Conservation (phyloP, 192 early-diverging fungal genomes). For the Mortierella antarctica region DNA sequence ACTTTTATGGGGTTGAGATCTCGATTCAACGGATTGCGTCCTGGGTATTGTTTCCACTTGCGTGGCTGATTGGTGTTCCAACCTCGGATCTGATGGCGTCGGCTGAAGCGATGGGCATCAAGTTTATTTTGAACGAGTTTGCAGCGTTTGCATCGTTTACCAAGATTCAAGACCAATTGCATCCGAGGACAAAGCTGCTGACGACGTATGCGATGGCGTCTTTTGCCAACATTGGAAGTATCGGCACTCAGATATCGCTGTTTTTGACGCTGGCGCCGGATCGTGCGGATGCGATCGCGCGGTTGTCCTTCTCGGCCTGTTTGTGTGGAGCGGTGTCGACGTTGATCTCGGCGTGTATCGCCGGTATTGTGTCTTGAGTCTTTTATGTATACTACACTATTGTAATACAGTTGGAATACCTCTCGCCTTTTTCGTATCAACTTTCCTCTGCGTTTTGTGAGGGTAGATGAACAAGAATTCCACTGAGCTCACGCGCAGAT, state of each 20-base stretch:
- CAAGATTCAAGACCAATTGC: slow-evolving; percentile 55
- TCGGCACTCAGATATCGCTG: slow-evolving; percentile 85
- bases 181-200: slow-evolving; percentile 61
- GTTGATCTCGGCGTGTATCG: slow-evolving; percentile 82
- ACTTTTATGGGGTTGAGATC: slow-evolving; percentile 67
- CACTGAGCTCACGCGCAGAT: too few relatives aligned
- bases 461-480: too few relatives aligned
- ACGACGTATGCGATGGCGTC: slow-evolving; percentile 87
- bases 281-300: slow-evolving; percentile 75
- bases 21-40: slow-evolving; percentile 78
- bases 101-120: slow-evolving; percentile 64
- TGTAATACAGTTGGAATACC: too few relatives aligned
- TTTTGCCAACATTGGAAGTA: slow-evolving; percentile 88
- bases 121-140: slow-evolving; percentile 91
- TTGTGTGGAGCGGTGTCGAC: slow-evolving; percentile 83
- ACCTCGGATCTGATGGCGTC: slow-evolving; percentile 37
- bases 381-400: too few relatives aligned
- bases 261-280: slow-evolving; percentile 80
- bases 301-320: slow-evolving; percentile 81
- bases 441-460: too few relatives aligned
- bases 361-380: slow-evolving; percentile 69
- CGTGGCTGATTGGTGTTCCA: slow-evolving; percentile 65
- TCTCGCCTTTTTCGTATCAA: too few relatives aligned
- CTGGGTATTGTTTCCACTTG: slow-evolving; percentile 77
- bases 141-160: slow-evolving; percentile 75